These are phyloP conservation scores for Pseudotulostoma volvatum DNA, from an alignment of 495 filamentous ascomycete genomes.

Conservation along the genomic window DNA sequence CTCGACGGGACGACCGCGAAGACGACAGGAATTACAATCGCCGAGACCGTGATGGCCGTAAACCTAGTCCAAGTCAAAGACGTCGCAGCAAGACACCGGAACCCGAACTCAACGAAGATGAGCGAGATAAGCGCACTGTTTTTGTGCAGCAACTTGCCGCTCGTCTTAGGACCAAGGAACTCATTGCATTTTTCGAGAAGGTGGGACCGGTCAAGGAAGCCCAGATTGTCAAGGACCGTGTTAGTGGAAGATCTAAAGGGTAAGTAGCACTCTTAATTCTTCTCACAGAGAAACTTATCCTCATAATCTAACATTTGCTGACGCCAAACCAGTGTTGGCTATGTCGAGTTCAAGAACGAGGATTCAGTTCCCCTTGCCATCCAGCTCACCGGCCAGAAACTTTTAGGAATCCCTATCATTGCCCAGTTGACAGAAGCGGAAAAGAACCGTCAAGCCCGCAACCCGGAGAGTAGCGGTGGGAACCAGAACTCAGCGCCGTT, in stretches of 20 bases:
- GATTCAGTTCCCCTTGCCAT: constrained; percentile 86
- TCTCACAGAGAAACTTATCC: not conserved
- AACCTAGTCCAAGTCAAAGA: constrained; percentile 33
- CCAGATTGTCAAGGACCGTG: constrained; percentile 97
- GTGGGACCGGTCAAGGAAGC: constrained; percentile 93
- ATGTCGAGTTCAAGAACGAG: constrained; percentile 97
- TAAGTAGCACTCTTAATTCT: constrained; percentile 30
- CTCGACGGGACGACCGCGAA: constrained; percentile 33
- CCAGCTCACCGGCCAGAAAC: constrained; percentile 95
- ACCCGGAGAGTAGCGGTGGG: constrained; percentile 48
- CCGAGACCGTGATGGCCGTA: constrained; percentile 40
- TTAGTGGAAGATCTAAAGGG: constrained; percentile 96
- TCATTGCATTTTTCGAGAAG: constrained; percentile 92
- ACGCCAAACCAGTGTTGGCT: constrained; percentile 62
- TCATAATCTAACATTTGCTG: constrained; percentile 10
- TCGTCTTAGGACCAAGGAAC: constrained; percentile 77
- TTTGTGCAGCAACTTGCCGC: constrained; percentile 97
- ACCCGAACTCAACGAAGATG: constrained; percentile 75
- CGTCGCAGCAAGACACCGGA: constrained; percentile 34
- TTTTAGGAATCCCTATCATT: constrained; percentile 97
- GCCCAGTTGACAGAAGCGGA: constrained; percentile 97
- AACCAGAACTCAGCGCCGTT: constrained; percentile 72
- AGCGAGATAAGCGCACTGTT: constrained; percentile 89
- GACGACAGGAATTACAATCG: constrained; percentile 32
- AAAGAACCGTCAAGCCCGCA: constrained; percentile 95